These are phyloP conservation scores for Euphorbia lathyris DNA, from an alignment of 345 rosid species.

Conservation along the genomic window DNA sequence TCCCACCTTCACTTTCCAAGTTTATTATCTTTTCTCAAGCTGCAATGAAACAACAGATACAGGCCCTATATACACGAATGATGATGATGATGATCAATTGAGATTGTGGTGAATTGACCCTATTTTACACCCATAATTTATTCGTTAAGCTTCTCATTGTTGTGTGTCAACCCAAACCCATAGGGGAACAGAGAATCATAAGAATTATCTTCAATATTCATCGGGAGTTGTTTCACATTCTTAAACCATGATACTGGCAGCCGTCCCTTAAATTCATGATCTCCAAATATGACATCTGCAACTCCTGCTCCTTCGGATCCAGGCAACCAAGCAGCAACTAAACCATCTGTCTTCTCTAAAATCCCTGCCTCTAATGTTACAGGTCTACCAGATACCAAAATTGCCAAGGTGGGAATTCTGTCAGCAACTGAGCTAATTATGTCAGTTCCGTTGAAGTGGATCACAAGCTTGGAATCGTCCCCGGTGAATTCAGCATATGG, in stretches of 20 bases:
- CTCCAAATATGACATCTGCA: conserved; percentile 65
- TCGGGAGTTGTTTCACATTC: conserved; percentile 47
- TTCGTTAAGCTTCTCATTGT: not conserved
- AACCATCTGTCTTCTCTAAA: conserved; percentile 54
- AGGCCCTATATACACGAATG: not conserved
- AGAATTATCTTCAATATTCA: conserved; percentile 38
- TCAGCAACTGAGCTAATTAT: conserved; percentile 49
- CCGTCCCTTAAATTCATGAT: conserved; percentile 51
- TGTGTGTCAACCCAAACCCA: conserved; percentile 55
- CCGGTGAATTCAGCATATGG: conserved; percentile 75
- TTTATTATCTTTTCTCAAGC: conserved; percentile 5
- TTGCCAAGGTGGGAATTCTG: conserved; percentile 53
- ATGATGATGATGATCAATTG: conserved; percentile 7
- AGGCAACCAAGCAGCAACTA: conserved; percentile 91
- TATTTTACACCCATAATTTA: not conserved
- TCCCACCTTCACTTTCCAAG: not conserved
- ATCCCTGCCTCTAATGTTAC: conserved; percentile 52
- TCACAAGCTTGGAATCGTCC: conserved; percentile 50
- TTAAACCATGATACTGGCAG: conserved; percentile 82
- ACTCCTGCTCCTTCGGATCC: conserved; percentile 78
- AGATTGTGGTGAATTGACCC: not conserved
- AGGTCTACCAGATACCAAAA: conserved; percentile 78
- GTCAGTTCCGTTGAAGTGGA: conserved; percentile 59
- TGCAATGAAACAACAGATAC: not conserved
- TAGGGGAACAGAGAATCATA: conserved; percentile 63